Base-by-base conservation (phyloP, 768 basidiomycete genomes). In the Tremella mesenterica region DNA sequence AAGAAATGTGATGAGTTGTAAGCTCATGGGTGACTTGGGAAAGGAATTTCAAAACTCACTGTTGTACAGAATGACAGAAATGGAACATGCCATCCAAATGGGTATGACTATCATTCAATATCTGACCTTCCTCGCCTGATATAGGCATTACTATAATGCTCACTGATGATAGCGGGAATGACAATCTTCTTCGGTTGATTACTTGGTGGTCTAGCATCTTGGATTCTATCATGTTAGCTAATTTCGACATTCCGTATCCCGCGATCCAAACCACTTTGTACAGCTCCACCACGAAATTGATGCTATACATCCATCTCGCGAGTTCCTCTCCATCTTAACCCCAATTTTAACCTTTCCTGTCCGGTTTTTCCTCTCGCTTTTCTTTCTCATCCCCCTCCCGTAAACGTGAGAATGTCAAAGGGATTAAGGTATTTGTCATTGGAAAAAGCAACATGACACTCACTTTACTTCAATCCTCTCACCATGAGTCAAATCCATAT, bases 31-130 rank as follows among this genome's bases (percentile, higher is more conserved):
- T n/a, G n/a, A n/a, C n/a, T n/a, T n/a, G n/a, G n/a, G n/a, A n/a
- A n/a, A n/a, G 21, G 21, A 27, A 41, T 36, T 89, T 62, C 88
- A 75, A 65, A 83, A 73, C 90, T 45, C 36, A 66, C 64, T 93
- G 81, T 95, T 95, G 81, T 96, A 95, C 54, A 95, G 83, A 75
- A 96, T 96, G 70, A 96, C 92, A 7, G 82, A 71, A 23, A 89
- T 88, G 59, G 84, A 86, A 62, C 93, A 84, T 18, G 81, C 75
- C 66, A 95, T 96, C 93, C 93, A 97, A 52, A 93, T 76, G 25
- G 88, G 91, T 52, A 95, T 73, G 59, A 73, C 71, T 72, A 25
- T 13, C 3, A 45, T 28, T 34, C 48, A 27, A 39, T 31, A 44
- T 44, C 12, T 29, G 4, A 25, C 12, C 23, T 20, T 6, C 27